These are phyloP conservation scores for Nectriaceae sp. DNA, from an alignment of 2,329 filamentous ascomycete genomes.

Conservation along the genomic window DNA sequence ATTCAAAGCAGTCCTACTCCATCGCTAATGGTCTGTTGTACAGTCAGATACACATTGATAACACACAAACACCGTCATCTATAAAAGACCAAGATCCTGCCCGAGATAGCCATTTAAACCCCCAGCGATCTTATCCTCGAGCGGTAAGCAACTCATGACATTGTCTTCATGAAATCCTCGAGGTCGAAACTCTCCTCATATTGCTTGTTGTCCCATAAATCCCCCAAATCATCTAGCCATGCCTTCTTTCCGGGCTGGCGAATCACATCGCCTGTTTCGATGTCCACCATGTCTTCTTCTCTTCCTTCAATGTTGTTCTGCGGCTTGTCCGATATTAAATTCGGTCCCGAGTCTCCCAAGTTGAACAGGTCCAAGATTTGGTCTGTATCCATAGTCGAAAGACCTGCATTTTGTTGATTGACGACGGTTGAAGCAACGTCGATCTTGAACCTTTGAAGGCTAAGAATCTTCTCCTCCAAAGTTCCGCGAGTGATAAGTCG, in stretches of 20 bases:
- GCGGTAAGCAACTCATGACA: constrained; percentile 57
- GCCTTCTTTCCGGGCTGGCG: constrained; percentile 97
- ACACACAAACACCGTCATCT: constrained; percentile 6
- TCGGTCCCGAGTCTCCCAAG: constrained; percentile 75
- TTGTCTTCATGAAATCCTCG: constrained; percentile 91
- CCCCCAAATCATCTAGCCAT: constrained; percentile 91
- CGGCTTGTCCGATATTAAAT: constrained; percentile 62
- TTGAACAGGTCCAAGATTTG: constrained; percentile 97
- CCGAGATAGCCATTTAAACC: not conserved
- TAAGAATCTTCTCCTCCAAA: constrained; percentile 97
- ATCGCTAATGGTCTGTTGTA: constrained; percentile 31
- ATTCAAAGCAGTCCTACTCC: constrained; percentile 29
- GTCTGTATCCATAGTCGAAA: constrained; percentile 96
- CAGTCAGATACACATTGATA: constrained; percentile 23
- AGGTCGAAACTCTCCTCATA: constrained; percentile 98
- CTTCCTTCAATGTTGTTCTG: constrained; percentile 60
- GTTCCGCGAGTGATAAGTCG: constrained; percentile 94
- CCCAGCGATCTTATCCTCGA: not conserved
- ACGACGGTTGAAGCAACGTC: constrained; percentile 97
- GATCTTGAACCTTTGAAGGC: constrained; percentile 98
- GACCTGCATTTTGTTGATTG: constrained; percentile 95
- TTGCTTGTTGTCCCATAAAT: constrained; percentile 95
- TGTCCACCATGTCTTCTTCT: constrained; percentile 87
- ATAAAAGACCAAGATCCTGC: not conserved
- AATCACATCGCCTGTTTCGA: constrained; percentile 86